A percentile compares a stretch with the other conserved stretches of the same genome.
Conservation (phyloP, 1,139 yeast species). For the Debaryomyces fabryi region DNA sequence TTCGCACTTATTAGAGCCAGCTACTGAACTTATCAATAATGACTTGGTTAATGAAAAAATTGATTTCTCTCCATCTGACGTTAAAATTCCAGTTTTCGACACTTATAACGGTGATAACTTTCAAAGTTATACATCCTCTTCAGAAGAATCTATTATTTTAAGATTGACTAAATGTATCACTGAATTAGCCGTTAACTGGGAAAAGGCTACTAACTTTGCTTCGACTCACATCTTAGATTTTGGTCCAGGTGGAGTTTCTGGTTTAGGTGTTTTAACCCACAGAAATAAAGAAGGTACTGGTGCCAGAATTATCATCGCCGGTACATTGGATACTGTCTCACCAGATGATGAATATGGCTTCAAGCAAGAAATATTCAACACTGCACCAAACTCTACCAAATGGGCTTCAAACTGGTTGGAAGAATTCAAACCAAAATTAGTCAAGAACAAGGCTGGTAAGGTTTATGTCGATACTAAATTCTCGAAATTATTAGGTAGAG, state of each 20-base stretch:
- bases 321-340: slow-evolving; percentile 68
- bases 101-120: slow-evolving; percentile 85
- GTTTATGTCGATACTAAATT: slow-evolving; percentile 90
- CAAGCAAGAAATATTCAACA: slow-evolving; percentile 91
- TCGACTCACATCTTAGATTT: slow-evolving; percentile 92
- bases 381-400: slow-evolving; percentile 63
- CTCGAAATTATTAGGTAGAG: slow-evolving; percentile 88
- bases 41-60: slow-evolving; percentile 64
- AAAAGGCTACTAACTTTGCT: slow-evolving; percentile 74
- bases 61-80: slow-evolving; percentile 54
- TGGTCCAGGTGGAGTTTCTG: slow-evolving; percentile 99
- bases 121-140: slow-evolving; percentile 35
- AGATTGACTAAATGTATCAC: slow-evolving; percentile 81
- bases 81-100: slow-evolving; percentile 88
- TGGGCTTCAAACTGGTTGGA: slow-evolving; percentile 90
- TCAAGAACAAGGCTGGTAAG: slow-evolving; percentile 71
- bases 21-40: slow-evolving; percentile 63
- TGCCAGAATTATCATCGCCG: slow-evolving; percentile 90
- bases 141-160: slow-evolving; percentile 50
- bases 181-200: slow-evolving; percentile 93
- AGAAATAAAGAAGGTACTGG: slow-evolving; percentile 99
- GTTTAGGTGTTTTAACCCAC: slow-evolving; percentile 93
- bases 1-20: slow-evolving; percentile 77
- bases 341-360: slow-evolving; percentile 86
- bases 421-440: slow-evolving; percentile 84